A percentile compares a stretch with the other conserved stretches of the same genome.
Evolutionary conservation across 1,284 basidiomycete species (phyloP).

Genomic region (Marasmius oreades): DNA sequence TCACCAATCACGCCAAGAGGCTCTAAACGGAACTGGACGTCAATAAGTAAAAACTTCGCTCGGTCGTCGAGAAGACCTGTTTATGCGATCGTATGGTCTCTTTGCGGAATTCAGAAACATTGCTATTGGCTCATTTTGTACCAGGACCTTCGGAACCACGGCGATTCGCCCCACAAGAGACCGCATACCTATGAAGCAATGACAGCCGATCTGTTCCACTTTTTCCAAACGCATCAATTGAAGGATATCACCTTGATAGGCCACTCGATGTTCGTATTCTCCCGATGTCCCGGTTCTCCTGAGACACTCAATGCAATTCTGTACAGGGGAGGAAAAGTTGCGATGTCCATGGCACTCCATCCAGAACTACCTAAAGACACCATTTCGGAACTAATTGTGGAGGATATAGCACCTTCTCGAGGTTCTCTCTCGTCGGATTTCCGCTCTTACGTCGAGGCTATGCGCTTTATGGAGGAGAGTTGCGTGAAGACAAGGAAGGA

Average conservation of each 20-base stretch:
- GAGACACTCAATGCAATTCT: neutral
- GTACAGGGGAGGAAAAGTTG: slow-evolving; percentile 82
- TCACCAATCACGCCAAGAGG: slow-evolving; percentile 43
- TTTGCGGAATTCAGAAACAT: neutral
- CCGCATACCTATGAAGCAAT: slow-evolving; percentile 72
- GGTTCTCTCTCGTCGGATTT: slow-evolving; percentile 67
- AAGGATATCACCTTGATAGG: slow-evolving; percentile 71
- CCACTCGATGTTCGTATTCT: slow-evolving; percentile 72
- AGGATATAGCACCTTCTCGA: slow-evolving; percentile 75
- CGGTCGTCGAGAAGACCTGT: slow-evolving; percentile 57
- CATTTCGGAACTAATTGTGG: slow-evolving; percentile 69
- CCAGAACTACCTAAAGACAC: slow-evolving; percentile 41
- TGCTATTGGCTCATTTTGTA: neutral
- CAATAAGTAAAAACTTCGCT: slow-evolving; percentile 64
- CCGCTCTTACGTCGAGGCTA: slow-evolving; percentile 60
- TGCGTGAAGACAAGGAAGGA: slow-evolving; percentile 56
- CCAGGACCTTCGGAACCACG: slow-evolving; percentile 84
- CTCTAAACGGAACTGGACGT: slow-evolving; percentile 79
- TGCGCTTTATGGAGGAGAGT: slow-evolving; percentile 63
- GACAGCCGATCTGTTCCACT: slow-evolving; percentile 69
- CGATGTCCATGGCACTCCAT: slow-evolving; percentile 74
- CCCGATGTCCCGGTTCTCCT: neutral
- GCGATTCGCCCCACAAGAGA: slow-evolving; percentile 66
- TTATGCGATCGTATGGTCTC: slow-evolving; percentile 60
- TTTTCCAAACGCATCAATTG: slow-evolving; percentile 49